phyloP scores from a whole-genome alignment of 345 rosid genomes.

The Murraya paniculata region DNA sequence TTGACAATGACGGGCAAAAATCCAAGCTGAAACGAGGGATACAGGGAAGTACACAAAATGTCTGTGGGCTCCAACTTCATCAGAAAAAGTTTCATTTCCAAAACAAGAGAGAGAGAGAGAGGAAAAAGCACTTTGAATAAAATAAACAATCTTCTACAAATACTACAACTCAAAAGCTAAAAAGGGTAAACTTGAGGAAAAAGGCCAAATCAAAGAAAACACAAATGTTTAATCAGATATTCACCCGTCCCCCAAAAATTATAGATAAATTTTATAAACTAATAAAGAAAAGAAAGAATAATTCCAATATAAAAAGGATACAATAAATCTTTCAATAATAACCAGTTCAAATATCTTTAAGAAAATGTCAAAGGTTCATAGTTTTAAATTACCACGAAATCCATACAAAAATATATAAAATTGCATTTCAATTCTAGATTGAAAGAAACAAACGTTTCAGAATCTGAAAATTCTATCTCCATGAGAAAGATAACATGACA shows the following conservation, averaged over 20 bases:
- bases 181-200: neutral
- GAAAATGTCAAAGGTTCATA: neutral
- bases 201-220: neutral
- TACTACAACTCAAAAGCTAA: neutral
- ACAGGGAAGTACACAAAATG: conserved; percentile 9
- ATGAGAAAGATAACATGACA: neutral
- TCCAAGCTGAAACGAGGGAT: conserved; percentile 6
- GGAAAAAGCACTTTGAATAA: neutral
- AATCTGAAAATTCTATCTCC: neutral
- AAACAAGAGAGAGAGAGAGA: conserved; percentile 1
- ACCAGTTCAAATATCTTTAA: neutral
- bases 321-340: neutral
- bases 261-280: neutral
- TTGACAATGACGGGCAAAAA: conserved; percentile 33
- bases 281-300: neutral
- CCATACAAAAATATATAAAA: neutral
- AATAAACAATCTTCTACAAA: neutral
- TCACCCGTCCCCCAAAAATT: neutral
- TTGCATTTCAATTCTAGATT: neutral
- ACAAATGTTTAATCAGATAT: neutral
- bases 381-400: neutral
- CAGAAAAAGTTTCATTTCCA: neutral
- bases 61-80: neutral
- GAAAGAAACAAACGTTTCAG: neutral
- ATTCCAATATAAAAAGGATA: neutral